Base-by-base conservation (phyloP, 2,329 filamentous ascomycete species). In the Trichoderma simmonsii region DNA sequence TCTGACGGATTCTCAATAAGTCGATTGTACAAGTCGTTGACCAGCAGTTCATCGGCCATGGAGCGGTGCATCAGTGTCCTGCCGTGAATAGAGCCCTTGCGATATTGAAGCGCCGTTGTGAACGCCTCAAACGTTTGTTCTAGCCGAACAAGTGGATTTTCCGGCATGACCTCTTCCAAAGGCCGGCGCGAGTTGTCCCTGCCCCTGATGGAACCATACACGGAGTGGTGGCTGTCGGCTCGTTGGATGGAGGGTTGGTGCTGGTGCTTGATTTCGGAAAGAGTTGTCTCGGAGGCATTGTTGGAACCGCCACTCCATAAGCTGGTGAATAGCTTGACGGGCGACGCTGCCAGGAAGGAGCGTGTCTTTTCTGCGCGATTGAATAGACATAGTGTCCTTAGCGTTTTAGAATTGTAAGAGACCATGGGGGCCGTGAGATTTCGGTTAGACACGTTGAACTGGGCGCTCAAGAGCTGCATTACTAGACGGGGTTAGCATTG, bases 11-110 rank as follows among this genome's bases (percentile, higher is more conserved):
- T 92, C 79, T 97, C 94, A 21, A 97, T 90, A 15, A 98, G 86
- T 39, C 90, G 88, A 78, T 97, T 97, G 82, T 97, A 98, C 2
- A 98, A 85, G 76, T 97, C 94, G 77, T 97, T 97, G 75, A 97
- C 92, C 1, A 89, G 85, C 7, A 95, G 86, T 77, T 95, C 92
- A 78, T 97, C 93, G 2, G 91, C 93, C 32, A 86, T 85, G 72
- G 84, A 83, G 63, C 95, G 88, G 75, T 89, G 91, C 64, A 94
- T 88, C 36, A 98, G 84, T 30, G 89, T 90, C 36, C 92, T 90
- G 21, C 93, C 94, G 21, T 97, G 88, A 72, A 97, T 93, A 77
- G 94, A 94, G 36, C 95, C 95, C 79, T 95, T 97, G 56, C 94
- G 90, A 51, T 92, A 91, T 77, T 96, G 93, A 36, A 98, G 84